These are phyloP conservation scores for Theobroma grandiflorum DNA, from an alignment of 441 rosid genomes.

Conservation along the genomic window DNA sequence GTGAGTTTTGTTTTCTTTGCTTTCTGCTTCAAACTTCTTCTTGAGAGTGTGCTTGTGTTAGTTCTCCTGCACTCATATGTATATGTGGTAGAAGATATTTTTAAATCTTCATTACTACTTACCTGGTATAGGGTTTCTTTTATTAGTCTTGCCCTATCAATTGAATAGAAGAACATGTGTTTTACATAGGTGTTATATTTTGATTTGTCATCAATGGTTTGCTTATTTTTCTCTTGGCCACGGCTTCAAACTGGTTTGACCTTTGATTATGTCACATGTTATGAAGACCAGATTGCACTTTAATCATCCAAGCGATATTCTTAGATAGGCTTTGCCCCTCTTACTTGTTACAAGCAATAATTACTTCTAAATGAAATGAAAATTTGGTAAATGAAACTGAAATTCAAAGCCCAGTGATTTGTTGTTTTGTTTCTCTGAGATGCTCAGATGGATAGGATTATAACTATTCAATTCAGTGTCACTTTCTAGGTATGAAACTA, in stretches of 20 bases:
- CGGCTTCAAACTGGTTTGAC: not conserved
- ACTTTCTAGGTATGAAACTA: not conserved
- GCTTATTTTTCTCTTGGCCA: not conserved
- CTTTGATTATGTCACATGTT: not conserved
- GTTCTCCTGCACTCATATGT: not conserved
- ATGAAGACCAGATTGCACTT: not conserved
- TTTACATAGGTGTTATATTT: not conserved
- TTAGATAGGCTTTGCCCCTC: not conserved
- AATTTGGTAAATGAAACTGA: not conserved
- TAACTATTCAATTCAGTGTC: not conserved
- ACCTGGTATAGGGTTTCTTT: not conserved
- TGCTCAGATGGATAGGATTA: not conserved
- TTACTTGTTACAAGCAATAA: not conserved
- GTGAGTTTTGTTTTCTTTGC: constrained; percentile 39
- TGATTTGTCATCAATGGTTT: not conserved
- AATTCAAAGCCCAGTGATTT: not conserved
- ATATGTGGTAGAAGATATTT: not conserved
- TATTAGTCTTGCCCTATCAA: not conserved
- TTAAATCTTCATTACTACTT: not conserved
- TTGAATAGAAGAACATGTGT: not conserved
- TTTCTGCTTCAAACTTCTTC: constrained; percentile 17
- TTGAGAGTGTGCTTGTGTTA: not conserved
- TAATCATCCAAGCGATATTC: constrained; percentile 6
- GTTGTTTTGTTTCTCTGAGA: not conserved
- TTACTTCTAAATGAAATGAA: not conserved